Percentiles rank a stretch among this genome's conserved stretches.
These are phyloP conservation scores for Epichloe typhina DNA, from an alignment of 2,329 filamentous ascomycete species.

Conservation along the genomic window DNA sequence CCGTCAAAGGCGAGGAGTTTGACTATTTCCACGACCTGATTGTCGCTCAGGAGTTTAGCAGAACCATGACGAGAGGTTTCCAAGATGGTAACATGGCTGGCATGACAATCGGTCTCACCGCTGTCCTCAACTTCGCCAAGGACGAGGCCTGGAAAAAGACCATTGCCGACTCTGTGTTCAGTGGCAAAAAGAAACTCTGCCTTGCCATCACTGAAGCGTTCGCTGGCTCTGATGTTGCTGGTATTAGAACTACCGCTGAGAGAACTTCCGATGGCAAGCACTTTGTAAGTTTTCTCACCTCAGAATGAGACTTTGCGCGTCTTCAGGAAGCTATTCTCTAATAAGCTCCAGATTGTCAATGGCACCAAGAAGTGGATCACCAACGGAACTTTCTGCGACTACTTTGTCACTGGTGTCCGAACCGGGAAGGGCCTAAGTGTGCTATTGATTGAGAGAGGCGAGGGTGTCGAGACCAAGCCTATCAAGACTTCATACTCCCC, in stretches of 20 bases:
- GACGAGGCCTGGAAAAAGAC: conserved; percentile 52
- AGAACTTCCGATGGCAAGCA: conserved; percentile 64
- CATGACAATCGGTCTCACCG: conserved; percentile 71
- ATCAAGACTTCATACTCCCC: conserved; percentile 77
- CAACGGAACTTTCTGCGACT: conserved; percentile 67
- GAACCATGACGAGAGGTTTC: conserved; percentile 64
- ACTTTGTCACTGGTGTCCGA: conserved; percentile 70
- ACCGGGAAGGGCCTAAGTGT: conserved; percentile 71
- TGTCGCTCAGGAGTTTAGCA: conserved; percentile 56
- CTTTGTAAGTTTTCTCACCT: conserved; percentile 39
- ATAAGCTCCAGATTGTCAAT: conserved; percentile 36
- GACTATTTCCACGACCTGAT: conserved; percentile 82
- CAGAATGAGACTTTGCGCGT: neutral
- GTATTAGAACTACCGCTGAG: conserved; percentile 62
- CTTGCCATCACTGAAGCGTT: conserved; percentile 83
- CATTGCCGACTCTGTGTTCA: conserved; percentile 59
- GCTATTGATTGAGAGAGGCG: conserved; percentile 58
- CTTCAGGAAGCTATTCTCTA: neutral
- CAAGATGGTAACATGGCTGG: conserved; percentile 80
- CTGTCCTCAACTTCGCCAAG: conserved; percentile 65
- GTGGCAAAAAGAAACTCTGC: conserved; percentile 77
- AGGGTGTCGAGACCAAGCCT: conserved; percentile 61
- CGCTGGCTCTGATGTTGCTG: conserved; percentile 67
- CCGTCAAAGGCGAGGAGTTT: conserved; percentile 64
- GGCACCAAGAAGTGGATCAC: conserved; percentile 81